Evolutionary conservation across 1,139 yeast genomes (phyloP), one percentile per base, ranked within the genome.

Genomic region (Suhomyces taliae): DNA sequence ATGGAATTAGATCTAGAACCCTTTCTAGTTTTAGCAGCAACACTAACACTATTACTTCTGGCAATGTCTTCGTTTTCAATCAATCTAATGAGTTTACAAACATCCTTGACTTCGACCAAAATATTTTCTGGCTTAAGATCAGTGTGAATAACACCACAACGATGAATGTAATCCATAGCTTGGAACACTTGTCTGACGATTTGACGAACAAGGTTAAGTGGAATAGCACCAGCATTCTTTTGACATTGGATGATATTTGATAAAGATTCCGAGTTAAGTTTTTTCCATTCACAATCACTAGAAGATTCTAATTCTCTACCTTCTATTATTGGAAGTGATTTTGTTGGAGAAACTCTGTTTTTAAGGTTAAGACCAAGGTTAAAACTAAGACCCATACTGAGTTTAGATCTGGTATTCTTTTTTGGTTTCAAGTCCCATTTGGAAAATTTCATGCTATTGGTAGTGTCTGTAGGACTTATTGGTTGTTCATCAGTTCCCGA

Each of bases 71-170:
- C 69, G 40, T 79, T 62, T 55, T 81, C 87, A 2, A 83, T 75
- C 58, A 77, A 71, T 46, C 73, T 67, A 29, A 88, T 83, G 54
- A 87, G 79, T 49, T 76, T 79, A 57, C 86, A 90, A 33, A 86
- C 91, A 57, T 88, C 90, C 36, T 85, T 86, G 50, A 89, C 85
- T 59, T 87, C 90, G 42, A 89, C 78, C 53, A 90, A 69, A n/a
- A 90, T 86, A 62, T 90, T 90, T 63, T 90, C 97, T 0, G 97
- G 97, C 65, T 90, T 90, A 52, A 90, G 72, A 61, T 90, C 97
- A 0, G 97, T 90, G 66, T 90, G 97, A 50, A 90, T 87, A 34
- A 90, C 85, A n/a, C 96, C 96, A 66, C 96, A 87, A 55, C 80
- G 85, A 62, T 90, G 97, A 53, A 90, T 69, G 61, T 86, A 89